Evolutionary conservation across 257 asterid genomes (phyloP).

Genomic region (Solanum chmielewskii): DNA sequence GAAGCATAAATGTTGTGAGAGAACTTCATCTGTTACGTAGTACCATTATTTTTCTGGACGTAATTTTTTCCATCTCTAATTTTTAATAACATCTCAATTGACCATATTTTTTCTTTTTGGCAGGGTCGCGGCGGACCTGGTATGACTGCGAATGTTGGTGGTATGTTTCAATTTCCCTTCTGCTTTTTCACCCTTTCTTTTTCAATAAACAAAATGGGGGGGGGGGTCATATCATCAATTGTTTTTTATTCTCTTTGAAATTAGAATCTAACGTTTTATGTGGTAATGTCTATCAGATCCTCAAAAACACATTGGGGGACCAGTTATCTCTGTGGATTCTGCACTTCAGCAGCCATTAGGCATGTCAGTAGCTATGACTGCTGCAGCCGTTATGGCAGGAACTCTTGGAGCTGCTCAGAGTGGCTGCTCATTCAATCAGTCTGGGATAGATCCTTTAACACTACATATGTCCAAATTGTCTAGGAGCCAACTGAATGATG

Average conservation of each 20-base stretch:
- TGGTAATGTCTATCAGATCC: constrained; percentile 29
- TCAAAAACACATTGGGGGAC: constrained; percentile 49
- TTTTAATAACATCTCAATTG: not conserved
- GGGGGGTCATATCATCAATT: not conserved
- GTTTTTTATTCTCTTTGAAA: not conserved
- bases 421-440: constrained; percentile 27
- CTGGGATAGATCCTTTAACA: constrained; percentile 70
- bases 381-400: constrained; percentile 41
- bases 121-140: constrained; percentile 75
- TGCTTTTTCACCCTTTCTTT: not conserved
- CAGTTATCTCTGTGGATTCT: constrained; percentile 39
- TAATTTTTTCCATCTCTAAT: not conserved
- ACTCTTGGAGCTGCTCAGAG: constrained; percentile 72
- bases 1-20: not conserved
- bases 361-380: constrained; percentile 48
- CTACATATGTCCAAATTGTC: constrained; percentile 79
- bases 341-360: constrained; percentile 70
- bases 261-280: not conserved
- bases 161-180: constrained; percentile 24
- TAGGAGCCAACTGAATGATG: constrained; percentile 57
- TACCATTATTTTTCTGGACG: not conserved
- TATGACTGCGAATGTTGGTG: constrained; percentile 47
- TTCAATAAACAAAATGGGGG: not conserved
- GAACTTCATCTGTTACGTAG: not conserved
- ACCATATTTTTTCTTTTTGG: constrained; percentile 14